Conservation (phyloP, 2,329 filamentous ascomycete genomes). For the Tympanopsis confertula region DNA sequence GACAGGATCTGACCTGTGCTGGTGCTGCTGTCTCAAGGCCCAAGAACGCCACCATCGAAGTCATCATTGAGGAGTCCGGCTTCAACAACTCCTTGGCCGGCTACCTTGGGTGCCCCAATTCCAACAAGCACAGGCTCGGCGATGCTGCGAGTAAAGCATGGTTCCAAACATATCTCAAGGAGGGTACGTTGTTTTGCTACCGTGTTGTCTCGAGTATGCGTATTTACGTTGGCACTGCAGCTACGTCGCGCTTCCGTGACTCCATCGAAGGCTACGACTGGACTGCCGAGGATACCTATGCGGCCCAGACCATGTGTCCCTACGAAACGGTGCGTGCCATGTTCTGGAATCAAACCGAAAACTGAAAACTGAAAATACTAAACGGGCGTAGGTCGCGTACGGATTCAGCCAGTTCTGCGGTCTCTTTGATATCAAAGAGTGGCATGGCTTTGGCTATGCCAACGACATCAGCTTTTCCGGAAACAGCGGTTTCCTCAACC, state of each 20-base stretch:
- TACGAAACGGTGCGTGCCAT: slow-evolving; percentile 49
- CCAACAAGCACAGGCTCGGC: slow-evolving; percentile 35
- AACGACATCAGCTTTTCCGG: slow-evolving; percentile 57
- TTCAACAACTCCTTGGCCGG: slow-evolving; percentile 66
- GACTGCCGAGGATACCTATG: slow-evolving; percentile 51
- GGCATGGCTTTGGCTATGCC: slow-evolving; percentile 61
- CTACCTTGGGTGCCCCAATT: slow-evolving; percentile 55
- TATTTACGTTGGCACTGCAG: slow-evolving; percentile 15
- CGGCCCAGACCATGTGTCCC: slow-evolving; percentile 61
- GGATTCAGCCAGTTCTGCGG: slow-evolving; percentile 66
- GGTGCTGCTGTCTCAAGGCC: no score
- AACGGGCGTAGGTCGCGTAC: slow-evolving; percentile 39
- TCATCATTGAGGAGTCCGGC: slow-evolving; percentile 50
- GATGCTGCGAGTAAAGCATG: slow-evolving; percentile 44
- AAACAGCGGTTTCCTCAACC: slow-evolving; percentile 48
- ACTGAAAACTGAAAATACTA: slow-evolving; percentile 4
- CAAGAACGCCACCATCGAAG: slow-evolving; percentile 59
- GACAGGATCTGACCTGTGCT: no score
- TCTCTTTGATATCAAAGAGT: slow-evolving; percentile 66
- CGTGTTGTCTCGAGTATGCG: background rate
- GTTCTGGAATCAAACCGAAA: background rate
- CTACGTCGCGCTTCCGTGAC: slow-evolving; percentile 44
- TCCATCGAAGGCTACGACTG: slow-evolving; percentile 48
- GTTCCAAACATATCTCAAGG: slow-evolving; percentile 50
- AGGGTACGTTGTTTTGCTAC: slow-evolving; percentile 26